Base-by-base conservation (phyloP, 2,329 filamentous ascomycete species). In the Coccinonectria pachysandricola region DNA sequence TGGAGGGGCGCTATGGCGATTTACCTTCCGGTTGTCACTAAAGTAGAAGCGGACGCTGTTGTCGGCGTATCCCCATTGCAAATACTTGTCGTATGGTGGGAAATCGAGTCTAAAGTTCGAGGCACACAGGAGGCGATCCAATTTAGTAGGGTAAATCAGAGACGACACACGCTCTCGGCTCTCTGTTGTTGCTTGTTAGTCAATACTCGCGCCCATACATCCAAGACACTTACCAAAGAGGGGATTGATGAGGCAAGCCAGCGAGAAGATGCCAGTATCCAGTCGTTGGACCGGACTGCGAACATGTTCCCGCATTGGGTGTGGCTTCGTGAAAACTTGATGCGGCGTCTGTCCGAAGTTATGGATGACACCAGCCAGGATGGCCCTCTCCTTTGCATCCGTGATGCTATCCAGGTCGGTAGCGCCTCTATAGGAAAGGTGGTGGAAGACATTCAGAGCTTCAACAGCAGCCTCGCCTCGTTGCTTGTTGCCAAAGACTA, bases 261-360 rank as follows among this genome's bases (percentile, higher is more conserved):
- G 60, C 4, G 75, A 77, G 39, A 84, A 78, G 1, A 84, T 76
- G 1, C 79, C 71, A 0, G 74, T 80, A 51, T 98, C 88, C 0
- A 98, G 63, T 30, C 84, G 71, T 30, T 72, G 74, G 3, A 69
- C 61, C 5, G 74, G 75, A 28, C 75, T 71, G 12, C 71, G 63
- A 4, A 68, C 57, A 30, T 81, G 70, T 39, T 93, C 86, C 9
- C 79, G 72, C n/a, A 71, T 59, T 4, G 81, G 77, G 53, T 98
- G 91, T 8, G 80, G 67, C 32, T 79, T 79, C 22, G 75, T 71
- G 52, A 96, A 98, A 10, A 96, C 80, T 52, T 98, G 92, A 43
- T 92, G 82, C 2, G 92, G 91, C 2, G 92, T 98, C 53, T 98
- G 91, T 1, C 91, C 91, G 53, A 98, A 98, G 44, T 96, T 96